Evolutionary conservation across 2,329 filamentous ascomycete genomes (phyloP), one percentile per base, ranked within the genome.

Genomic region (Claviceps capensis): DNA sequence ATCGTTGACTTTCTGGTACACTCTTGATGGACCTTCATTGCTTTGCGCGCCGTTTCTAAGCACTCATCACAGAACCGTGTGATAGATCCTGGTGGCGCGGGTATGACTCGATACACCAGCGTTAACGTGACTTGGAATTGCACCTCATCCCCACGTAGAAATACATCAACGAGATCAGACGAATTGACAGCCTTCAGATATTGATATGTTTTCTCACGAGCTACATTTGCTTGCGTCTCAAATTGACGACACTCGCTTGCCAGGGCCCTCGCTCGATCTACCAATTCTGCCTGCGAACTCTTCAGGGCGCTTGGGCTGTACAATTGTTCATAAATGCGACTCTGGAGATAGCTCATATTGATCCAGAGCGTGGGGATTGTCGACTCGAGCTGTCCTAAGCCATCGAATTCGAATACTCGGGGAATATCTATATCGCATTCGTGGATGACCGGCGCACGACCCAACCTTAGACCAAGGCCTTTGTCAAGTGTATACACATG

Each of bases 381-480:
- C 6, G 59, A 62, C 38, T 63, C 63, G 1, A 61, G 54, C 14
- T 60, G 56, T 30, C 61, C 58, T 14, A 65, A 57, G 4, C 69
- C 71, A 64, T 75, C 77, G 36, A 71, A 69, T 49, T 70, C 62
- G 34, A 68, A 67, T 16, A 61, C 58, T 34, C 69, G 64, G 2
- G 73, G 70, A 9, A 80, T 69, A 1, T 74, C 74, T 50, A 82
- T 77, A 49, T 82, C 79, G 60, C 74, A 80, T 51, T 81, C 78
- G 47, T 77, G 76, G 37, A 85, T 75, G 6, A 72, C 68, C 0
- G 78, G 72, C 0, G 78, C 71, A 14, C 80, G 74, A 0, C 82
- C 82, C 1, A 84, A 67, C 2, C 79, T 71, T 42, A 85, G 67
- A 0, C 77, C 74, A 11, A 85, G 65, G 1, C 72, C 72, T 54